A percentile compares a stretch with the other conserved stretches of the same genome.
These are phyloP conservation scores for Jaltomata sinuosa DNA, from an alignment of 257 asterid genomes.

Conservation along the genomic window DNA sequence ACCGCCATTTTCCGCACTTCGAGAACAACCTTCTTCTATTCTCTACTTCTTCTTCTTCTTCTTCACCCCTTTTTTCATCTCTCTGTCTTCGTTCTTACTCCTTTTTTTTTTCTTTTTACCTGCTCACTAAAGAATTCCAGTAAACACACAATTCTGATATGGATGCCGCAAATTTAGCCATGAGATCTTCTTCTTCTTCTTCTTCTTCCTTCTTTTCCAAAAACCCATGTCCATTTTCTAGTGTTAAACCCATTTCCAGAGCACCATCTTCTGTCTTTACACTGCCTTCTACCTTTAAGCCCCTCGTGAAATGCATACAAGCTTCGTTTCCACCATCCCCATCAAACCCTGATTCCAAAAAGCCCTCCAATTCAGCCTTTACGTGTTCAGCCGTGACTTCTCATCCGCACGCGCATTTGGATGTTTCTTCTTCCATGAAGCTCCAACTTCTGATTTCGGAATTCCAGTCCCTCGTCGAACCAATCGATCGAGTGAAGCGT, in stretches of 20 bases:
- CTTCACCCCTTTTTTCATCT: not conserved
- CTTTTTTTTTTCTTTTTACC: not conserved
- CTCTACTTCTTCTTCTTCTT: not conserved
- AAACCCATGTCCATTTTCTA: constrained; percentile 27
- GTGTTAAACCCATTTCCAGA: constrained; percentile 18
- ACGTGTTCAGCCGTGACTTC: constrained; percentile 49
- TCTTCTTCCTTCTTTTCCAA: constrained; percentile 28
- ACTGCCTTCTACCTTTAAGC: not conserved
- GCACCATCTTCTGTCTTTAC: not conserved
- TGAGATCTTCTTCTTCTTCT: constrained; percentile 42
- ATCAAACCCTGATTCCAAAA: constrained; percentile 14
- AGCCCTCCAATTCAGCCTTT: constrained; percentile 6
- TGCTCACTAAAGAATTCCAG: not conserved
- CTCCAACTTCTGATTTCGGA: constrained; percentile 44
- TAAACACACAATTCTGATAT: constrained; percentile 6
- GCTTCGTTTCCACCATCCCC: constrained; percentile 24
- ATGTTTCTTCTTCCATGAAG: constrained; percentile 13
- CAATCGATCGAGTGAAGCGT: constrained; percentile 74
- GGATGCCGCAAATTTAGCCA: constrained; percentile 40
- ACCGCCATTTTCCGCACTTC: not conserved
- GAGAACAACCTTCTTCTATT: not conserved
- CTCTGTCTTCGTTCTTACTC: not conserved
- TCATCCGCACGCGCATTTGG: constrained; percentile 6
- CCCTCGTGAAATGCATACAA: constrained; percentile 25
- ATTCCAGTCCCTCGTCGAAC: constrained; percentile 43